Evolutionary conservation across 768 basidiomycete genomes (phyloP).

Genomic region (Mrakia gelida): DNA sequence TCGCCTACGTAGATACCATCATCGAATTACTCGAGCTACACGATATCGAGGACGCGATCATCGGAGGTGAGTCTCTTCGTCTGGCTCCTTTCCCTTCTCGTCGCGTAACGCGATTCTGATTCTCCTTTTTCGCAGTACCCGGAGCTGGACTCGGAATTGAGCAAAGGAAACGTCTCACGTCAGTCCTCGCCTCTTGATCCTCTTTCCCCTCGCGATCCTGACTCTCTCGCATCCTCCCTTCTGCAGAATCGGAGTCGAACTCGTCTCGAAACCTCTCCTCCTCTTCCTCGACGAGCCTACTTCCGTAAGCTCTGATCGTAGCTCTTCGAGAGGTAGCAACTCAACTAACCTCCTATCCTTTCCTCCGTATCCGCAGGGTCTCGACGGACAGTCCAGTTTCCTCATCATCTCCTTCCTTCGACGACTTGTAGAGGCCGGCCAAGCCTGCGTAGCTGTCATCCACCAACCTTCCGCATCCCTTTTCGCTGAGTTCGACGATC

Average conservation of each 20-base stretch:
- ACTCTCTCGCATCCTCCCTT: neutral
- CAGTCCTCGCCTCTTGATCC: conserved; percentile 35
- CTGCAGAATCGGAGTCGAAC: conserved; percentile 2
- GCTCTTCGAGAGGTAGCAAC: too few relatives aligned
- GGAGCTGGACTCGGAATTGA: conserved; percentile 44
- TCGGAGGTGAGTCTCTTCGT: conserved; percentile 34
- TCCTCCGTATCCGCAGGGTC: too few relatives aligned
- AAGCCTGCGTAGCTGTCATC: conserved; percentile 47
- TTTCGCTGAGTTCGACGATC: conserved; percentile 73
- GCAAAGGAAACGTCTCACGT: conserved; percentile 37
- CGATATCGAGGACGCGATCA: conserved; percentile 42
- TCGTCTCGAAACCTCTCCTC: conserved; percentile 44
- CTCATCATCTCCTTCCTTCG: conserved; percentile 58
- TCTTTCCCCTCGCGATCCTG: neutral
- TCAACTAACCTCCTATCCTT: too few relatives aligned
- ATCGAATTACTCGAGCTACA: conserved; percentile 36
- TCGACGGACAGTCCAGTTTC: conserved; percentile 81
- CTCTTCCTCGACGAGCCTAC: conserved; percentile 53
- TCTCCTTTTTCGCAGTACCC: conserved; percentile 32
- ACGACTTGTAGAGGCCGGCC: conserved; percentile 48
- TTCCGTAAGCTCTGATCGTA: too few relatives aligned
- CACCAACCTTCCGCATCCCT: conserved; percentile 64
- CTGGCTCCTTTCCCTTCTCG: too few relatives aligned
- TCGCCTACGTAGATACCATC: conserved; percentile 51
- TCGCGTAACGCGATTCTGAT: too few relatives aligned